These are phyloP conservation scores for Aspergillus chevalieri DNA, from an alignment of 2,329 filamentous ascomycete species.

Conservation along the genomic window DNA sequence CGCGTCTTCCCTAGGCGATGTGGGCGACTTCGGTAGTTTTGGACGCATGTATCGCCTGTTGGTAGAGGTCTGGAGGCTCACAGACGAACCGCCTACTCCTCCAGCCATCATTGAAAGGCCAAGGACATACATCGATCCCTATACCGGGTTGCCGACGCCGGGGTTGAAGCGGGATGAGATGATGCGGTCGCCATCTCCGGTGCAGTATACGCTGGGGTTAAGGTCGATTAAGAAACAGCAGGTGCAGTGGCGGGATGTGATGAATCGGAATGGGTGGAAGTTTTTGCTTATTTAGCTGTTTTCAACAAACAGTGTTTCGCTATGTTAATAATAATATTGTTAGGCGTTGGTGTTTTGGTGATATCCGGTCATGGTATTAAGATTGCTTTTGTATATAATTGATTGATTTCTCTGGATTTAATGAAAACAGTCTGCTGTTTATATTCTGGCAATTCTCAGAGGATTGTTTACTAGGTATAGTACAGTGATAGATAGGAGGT, in stretches of 20 bases:
- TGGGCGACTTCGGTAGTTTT: constrained; percentile 72
- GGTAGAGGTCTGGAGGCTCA: constrained; percentile 70
- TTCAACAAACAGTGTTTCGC: not conserved
- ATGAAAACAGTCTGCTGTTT: too few relatives aligned
- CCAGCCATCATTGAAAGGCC: not conserved
- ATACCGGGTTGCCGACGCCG: not conserved
- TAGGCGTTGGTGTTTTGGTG: not conserved
- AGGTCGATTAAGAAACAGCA: constrained; percentile 45
- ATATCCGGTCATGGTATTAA: not conserved
- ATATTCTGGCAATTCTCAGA: too few relatives aligned
- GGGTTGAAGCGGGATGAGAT: too few relatives aligned
- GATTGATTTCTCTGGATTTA: too few relatives aligned
- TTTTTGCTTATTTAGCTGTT: constrained; percentile 69
- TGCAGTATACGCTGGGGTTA: constrained; percentile 2
- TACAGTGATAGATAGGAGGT: too few relatives aligned
- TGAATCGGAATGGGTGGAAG: constrained; percentile 84
- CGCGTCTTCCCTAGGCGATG: constrained; percentile 66
- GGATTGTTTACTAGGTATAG: too few relatives aligned
- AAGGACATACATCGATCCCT: too few relatives aligned
- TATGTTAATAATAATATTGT: not conserved
- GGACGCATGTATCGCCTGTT: constrained; percentile 74
- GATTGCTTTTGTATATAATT: too few relatives aligned
- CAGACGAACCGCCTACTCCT: constrained; percentile 52
- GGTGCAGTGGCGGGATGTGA: constrained; percentile 91
- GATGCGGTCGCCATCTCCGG: too few relatives aligned